These are phyloP conservation scores for Acorus gramineus DNA, from an alignment of 106 monocot species.

Conservation along the genomic window DNA sequence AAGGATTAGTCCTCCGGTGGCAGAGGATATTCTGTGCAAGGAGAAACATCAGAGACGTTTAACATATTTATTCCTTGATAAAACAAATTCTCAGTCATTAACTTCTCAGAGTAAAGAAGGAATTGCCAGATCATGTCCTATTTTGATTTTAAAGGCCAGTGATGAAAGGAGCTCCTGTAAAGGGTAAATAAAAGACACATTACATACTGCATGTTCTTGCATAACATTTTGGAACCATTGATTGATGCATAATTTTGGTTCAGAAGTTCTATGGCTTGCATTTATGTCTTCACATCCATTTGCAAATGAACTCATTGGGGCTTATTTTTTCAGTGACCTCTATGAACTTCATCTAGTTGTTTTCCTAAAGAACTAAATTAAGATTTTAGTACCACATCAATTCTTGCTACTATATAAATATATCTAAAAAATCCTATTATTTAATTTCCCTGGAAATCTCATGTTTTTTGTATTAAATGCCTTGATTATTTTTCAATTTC, in stretches of 20 bases:
- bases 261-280: no score
- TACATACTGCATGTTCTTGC: no score
- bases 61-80: constrained; percentile 46
- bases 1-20: constrained; percentile 48
- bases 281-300: no score
- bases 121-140: constrained; percentile 27
- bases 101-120: constrained; percentile 20
- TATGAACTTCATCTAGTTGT: not conserved
- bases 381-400: no score
- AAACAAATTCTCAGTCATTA: constrained; percentile 1
- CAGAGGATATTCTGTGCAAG: constrained; percentile 45
- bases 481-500: no score
- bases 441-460: no score
- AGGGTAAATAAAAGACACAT: constrained; percentile 18
- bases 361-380: not conserved
- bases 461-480: no score
- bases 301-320: not conserved
- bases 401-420: no score
- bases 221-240: no score
- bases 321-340: not conserved
- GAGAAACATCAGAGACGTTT: constrained; percentile 51
- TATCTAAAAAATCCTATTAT: no score
- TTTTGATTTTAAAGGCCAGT: constrained; percentile 60
- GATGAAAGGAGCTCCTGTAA: constrained; percentile 6
- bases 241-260: no score